Conservation (phyloP, 176 grass and related monocot species). For the Musa beccarii region DNA sequence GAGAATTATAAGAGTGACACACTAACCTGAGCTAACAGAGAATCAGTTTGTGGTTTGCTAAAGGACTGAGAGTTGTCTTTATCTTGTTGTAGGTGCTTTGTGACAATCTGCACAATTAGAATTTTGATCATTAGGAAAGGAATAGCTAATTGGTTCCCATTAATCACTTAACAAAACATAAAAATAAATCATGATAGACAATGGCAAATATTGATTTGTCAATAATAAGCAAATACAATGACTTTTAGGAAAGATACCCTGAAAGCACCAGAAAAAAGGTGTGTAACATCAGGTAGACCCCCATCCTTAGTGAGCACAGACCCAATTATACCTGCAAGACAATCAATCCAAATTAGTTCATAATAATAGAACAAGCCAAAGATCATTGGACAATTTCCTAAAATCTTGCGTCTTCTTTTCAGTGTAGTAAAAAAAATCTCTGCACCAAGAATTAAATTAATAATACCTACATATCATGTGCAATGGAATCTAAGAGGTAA, state of each 20-base stretch:
- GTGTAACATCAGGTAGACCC: constrained; percentile 13
- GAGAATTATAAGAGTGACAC: background rate
- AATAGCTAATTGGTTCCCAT: background rate
- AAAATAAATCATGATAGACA: background rate
- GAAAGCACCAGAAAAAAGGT: constrained; percentile 36
- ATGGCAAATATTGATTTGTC: background rate
- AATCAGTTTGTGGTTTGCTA: constrained; percentile 11
- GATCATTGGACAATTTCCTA: no score
- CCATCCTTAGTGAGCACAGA: constrained; percentile 18
- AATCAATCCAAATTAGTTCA: background rate
- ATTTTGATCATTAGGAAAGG: background rate
- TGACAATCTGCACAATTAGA: constrained; percentile 5
- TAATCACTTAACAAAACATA: background rate
- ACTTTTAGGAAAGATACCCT: constrained; percentile 17
- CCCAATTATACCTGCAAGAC: constrained; percentile 29
- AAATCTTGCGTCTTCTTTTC: background rate
- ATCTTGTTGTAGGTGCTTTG: constrained; percentile 17
- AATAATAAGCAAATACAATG: background rate
- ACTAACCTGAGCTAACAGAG: constrained; percentile 23
- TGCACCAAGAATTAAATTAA: no score
- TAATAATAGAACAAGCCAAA: background rate
- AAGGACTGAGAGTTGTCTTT: background rate
- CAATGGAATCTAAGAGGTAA: no score
- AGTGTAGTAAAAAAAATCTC: no score
- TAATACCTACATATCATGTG: no score